Evolutionary conservation across 2,329 filamentous ascomycete genomes (phyloP), one percentile per base, ranked within the genome.

Genomic region (Drechslerella dactyloides): DNA sequence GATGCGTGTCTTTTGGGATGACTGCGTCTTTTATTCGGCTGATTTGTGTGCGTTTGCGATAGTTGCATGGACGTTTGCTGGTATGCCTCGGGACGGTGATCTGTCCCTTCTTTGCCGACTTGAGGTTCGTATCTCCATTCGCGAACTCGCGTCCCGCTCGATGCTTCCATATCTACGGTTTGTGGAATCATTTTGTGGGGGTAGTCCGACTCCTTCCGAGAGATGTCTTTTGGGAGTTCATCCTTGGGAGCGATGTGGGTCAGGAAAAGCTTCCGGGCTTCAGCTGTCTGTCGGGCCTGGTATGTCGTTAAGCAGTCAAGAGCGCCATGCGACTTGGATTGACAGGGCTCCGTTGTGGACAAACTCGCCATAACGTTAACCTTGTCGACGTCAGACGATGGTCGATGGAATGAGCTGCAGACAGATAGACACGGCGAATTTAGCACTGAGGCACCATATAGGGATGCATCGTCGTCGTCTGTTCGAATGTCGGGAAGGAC

Each of bases 181-280:
- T 44, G 5, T 15, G 4, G 40, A 5, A 44, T 15, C 3, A 17
- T 15, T 44, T 15, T 17, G 17, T 44, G 40, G 5, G 40, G 17
- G 40, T 44, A 15, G 13, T 17, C 40, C 15, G 40, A 44, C 40
- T 17, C 40, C 13, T 44, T 44, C 15, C 13, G 40, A 15, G 4
- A 17, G 15, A 15, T 44, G 5, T 4, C 17, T 44, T 17, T 19
- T 11, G 21, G 4, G 11, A 23, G 15, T 3, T 33, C 19, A 52
- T 2, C 11, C 3, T 52, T 52, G 27, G 21, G 19, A 52, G 10
- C 13, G 11, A 19, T 52, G 48, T n/a, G 13, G 48, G 13, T 4
- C 19, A 52, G n/a, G 15, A 52, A 52, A 44, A 44, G 40, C 40
- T 17, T 44, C 13, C 40, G 40, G 15, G 40, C 40, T 17, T 44